Evolutionary conservation across 108 stramenopile species (phyloP).

Genomic region (Cyclostephanos tholiformis): DNA sequence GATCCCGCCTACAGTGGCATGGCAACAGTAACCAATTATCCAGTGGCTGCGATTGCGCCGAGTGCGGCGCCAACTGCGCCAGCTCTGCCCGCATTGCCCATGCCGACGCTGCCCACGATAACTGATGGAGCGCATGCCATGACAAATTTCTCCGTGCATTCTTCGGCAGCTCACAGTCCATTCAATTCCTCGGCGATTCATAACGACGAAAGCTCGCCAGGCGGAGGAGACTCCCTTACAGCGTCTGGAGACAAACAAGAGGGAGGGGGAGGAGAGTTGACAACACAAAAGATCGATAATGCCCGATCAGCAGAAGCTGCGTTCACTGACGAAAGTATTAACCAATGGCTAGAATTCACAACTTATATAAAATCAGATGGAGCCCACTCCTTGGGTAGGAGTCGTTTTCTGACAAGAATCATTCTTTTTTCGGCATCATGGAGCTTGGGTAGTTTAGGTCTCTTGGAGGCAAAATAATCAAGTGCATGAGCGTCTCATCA

Average conservation of each 20-base stretch:
- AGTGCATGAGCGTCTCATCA: no score
- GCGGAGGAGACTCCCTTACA: constrained; percentile 1
- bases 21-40: constrained; percentile 3
- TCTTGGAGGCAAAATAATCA: no score
- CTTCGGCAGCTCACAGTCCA: neutral
- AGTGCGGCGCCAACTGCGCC: neutral
- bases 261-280: neutral
- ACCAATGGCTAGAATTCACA: no score
- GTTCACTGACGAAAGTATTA: neutral
- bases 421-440: no score
- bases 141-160: neutral
- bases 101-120: constrained; percentile 11
- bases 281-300: neutral
- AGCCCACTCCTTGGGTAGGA: neutral
- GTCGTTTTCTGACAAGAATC: no score
- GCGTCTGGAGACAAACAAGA: neutral
- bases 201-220: neutral
- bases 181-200: neutral
- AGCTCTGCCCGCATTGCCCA: neutral
- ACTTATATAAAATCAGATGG: no score
- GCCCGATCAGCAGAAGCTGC: neutral
- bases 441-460: no score
- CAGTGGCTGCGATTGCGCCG: no score
- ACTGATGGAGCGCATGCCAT: neutral
- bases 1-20: no score